These are phyloP conservation scores for Aureobasidium sp. DNA, from an alignment of 2,329 filamentous ascomycete species.

Conservation along the genomic window DNA sequence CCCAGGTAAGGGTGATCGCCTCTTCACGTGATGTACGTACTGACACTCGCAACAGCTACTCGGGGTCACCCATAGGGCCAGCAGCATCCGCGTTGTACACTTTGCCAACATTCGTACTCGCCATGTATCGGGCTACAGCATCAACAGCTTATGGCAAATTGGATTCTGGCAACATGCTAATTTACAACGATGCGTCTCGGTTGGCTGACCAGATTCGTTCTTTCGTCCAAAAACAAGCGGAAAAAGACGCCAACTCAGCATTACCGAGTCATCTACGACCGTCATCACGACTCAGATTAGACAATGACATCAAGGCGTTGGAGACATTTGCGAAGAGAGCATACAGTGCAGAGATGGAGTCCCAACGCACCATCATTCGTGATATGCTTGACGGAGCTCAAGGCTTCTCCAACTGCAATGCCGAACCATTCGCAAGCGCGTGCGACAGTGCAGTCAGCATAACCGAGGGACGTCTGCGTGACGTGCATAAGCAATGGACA, in stretches of 20 bases:
- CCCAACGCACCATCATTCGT: slow-evolving; percentile 54
- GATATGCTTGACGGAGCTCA: slow-evolving; percentile 58
- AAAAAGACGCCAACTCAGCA: slow-evolving; percentile 27
- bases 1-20: slow-evolving; percentile 22
- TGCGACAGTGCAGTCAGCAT: slow-evolving; percentile 55
- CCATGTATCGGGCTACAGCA: slow-evolving; percentile 73
- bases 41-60: slow-evolving; percentile 22
- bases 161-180: slow-evolving; percentile 52
- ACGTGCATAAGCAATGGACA: slow-evolving; percentile 52
- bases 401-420: slow-evolving; percentile 54
- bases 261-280: slow-evolving; percentile 25
- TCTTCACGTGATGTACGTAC: too few relatives aligned
- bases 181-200: slow-evolving; percentile 58
- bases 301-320: slow-evolving; percentile 48
- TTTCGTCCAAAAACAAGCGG: slow-evolving; percentile 40
- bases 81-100: slow-evolving; percentile 64
- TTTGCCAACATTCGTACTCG: slow-evolving; percentile 64
- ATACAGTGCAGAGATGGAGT: slow-evolving; percentile 59
- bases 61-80: slow-evolving; percentile 52
- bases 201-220: slow-evolving; percentile 48
- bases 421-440: slow-evolving; percentile 51
- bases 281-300: slow-evolving; percentile 40
- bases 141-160: slow-evolving; percentile 64
- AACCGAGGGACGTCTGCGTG: slow-evolving; percentile 50
- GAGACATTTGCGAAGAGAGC: slow-evolving; percentile 54